Percentiles rank a stretch among this genome's conserved stretches.
These are phyloP conservation scores for Penicillium odoratum DNA, from an alignment of 495 filamentous ascomycete genomes.

Conservation along the genomic window DNA sequence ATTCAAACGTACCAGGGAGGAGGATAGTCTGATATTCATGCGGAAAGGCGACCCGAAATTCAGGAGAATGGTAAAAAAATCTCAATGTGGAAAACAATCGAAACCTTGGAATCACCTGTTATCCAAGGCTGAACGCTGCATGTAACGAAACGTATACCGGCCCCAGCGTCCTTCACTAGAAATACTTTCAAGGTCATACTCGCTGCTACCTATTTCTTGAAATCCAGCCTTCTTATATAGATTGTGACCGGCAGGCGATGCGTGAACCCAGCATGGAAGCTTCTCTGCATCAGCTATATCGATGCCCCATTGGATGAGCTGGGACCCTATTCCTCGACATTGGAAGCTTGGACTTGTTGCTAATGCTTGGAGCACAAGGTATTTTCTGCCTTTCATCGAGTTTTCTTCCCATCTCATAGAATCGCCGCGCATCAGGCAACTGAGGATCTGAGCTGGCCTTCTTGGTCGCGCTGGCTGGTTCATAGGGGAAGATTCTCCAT, in stretches of 20 bases:
- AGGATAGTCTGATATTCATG: too few species aligned
- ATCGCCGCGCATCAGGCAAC: neutral
- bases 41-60: too few species aligned
- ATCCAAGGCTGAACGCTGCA: too few species aligned
- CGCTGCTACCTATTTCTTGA: slow-evolving; percentile 2
- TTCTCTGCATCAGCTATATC: slow-evolving; percentile 2
- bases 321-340: neutral
- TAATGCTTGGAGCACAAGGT: slow-evolving; percentile 1
- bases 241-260: slow-evolving; percentile 1
- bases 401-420: slow-evolving; percentile 1
- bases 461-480: slow-evolving; percentile 2
- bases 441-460: neutral
- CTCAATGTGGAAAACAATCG: too few species aligned
- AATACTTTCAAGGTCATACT: neutral
- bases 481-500: neutral
- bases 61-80: too few species aligned
- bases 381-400: neutral
- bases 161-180: neutral
- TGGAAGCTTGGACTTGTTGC: slow-evolving; percentile 1
- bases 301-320: slow-evolving; percentile 2
- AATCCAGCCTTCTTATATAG: slow-evolving; percentile 1
- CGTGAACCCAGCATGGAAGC: slow-evolving; percentile 2
- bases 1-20: too few species aligned
- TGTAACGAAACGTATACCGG: too few species aligned
- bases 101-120: too few species aligned